A percentile compares a stretch with the other conserved stretches of the same genome.
Conservation (phyloP, 108 stramenopile species). For the Hondaea fermentalgiana region DNA sequence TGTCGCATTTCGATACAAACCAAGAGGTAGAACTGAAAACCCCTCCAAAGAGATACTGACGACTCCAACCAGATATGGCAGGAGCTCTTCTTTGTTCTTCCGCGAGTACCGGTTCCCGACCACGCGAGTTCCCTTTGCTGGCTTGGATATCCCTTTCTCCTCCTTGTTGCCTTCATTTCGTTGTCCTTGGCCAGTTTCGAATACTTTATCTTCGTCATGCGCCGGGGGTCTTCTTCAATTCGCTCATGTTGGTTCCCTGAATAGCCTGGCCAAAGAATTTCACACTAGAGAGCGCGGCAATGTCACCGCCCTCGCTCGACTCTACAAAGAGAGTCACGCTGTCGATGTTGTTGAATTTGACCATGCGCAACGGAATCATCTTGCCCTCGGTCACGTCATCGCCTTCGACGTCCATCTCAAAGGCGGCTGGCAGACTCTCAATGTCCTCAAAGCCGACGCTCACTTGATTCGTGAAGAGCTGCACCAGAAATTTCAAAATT, state of each 20-base stretch:
- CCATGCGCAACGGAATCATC: conserved; percentile 1
- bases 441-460: not conserved
- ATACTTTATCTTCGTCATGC: not conserved
- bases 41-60: too few relatives aligned
- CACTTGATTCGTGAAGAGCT: not conserved
- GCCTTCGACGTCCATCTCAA: not conserved
- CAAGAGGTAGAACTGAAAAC: too few relatives aligned
- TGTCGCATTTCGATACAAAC: too few relatives aligned
- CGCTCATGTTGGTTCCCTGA: conserved; percentile 3
- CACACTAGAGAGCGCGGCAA: not conserved
- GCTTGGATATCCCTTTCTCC: not conserved
- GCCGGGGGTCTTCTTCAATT: not conserved
- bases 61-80: too few relatives aligned
- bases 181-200: not conserved
- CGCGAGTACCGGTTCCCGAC: too few relatives aligned
- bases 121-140: too few relatives aligned
- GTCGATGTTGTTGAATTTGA: not conserved
- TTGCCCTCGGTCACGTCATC: not conserved
- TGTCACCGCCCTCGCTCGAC: not conserved
- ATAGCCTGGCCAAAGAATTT: conserved; percentile 12
- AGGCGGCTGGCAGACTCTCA: not conserved
- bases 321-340: not conserved
- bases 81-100: too few relatives aligned
- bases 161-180: not conserved
- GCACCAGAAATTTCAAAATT: not conserved